Conservation (phyloP, 306 rosid species). For the Dryas drummondii region DNA sequence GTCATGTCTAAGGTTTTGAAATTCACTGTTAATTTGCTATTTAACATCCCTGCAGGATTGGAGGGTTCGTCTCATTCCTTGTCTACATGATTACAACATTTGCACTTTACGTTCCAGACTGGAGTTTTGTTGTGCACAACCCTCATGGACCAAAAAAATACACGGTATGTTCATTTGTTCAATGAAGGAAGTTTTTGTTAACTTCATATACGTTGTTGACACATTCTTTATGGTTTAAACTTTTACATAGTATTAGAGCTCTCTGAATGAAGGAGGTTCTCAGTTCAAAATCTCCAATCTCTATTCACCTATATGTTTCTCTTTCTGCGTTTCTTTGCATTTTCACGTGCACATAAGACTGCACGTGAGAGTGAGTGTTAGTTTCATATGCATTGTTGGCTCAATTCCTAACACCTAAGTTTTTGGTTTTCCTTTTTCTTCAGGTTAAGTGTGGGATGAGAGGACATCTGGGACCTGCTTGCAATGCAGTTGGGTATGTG, state of each 20-base stretch:
- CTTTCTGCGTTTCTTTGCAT: no score
- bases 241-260: no score
- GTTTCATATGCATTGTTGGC: no score
- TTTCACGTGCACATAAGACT: no score
- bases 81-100: slow-evolving; percentile 73
- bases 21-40: background rate
- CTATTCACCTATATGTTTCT: no score
- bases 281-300: no score
- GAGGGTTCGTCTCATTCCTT: slow-evolving; percentile 65
- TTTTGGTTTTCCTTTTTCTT: background rate
- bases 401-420: no score
- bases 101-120: slow-evolving; percentile 71
- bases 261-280: no score
- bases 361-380: no score
- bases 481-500: slow-evolving; percentile 85
- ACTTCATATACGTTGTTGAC: no score
- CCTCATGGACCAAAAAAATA: slow-evolving; percentile 25
- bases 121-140: slow-evolving; percentile 55
- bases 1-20: background rate
- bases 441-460: slow-evolving; percentile 85
- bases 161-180: slow-evolving; percentile 37
- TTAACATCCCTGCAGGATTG: slow-evolving; percentile 49
- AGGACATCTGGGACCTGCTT: slow-evolving; percentile 87
- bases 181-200: background rate
- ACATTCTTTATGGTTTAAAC: no score